Evolutionary conservation across 2,329 filamentous ascomycete genomes (phyloP).

Genomic region (Colletotrichum sublineola): DNA sequence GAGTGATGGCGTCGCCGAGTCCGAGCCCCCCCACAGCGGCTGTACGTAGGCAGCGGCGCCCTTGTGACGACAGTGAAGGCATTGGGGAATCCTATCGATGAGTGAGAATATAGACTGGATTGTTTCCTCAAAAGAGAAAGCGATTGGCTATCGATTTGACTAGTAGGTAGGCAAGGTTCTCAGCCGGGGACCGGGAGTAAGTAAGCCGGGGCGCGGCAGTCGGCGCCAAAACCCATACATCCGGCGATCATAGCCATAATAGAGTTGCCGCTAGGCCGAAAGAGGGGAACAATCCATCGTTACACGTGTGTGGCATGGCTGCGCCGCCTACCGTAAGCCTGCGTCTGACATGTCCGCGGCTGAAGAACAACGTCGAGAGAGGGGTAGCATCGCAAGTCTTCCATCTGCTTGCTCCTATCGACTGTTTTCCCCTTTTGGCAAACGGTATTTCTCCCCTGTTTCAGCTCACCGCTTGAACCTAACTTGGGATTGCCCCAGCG

Average conservation of each 20-base stretch:
- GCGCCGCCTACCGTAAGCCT: background rate
- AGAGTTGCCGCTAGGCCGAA: conserved; percentile 13
- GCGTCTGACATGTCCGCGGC: background rate
- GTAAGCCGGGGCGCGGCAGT: background rate
- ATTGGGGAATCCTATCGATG: background rate
- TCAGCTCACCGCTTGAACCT: background rate
- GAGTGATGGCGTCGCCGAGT: background rate
- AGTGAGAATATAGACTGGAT: background rate
- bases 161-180: no score
- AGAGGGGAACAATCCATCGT: conserved; percentile 31
- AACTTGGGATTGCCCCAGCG: background rate
- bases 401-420: background rate
- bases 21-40: background rate
- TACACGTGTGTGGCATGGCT: background rate
- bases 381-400: background rate
- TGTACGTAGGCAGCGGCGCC: background rate
- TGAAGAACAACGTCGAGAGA: background rate
- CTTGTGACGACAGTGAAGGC: background rate
- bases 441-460: background rate
- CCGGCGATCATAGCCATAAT: background rate
- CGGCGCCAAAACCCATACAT: background rate
- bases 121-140: background rate
- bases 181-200: background rate
- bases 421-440: conserved; percentile 26
- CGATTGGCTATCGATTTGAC: background rate